phyloP scores from a whole-genome alignment of 2,329 filamentous ascomycete species.

The Pleoardoris graminearum region DNA sequence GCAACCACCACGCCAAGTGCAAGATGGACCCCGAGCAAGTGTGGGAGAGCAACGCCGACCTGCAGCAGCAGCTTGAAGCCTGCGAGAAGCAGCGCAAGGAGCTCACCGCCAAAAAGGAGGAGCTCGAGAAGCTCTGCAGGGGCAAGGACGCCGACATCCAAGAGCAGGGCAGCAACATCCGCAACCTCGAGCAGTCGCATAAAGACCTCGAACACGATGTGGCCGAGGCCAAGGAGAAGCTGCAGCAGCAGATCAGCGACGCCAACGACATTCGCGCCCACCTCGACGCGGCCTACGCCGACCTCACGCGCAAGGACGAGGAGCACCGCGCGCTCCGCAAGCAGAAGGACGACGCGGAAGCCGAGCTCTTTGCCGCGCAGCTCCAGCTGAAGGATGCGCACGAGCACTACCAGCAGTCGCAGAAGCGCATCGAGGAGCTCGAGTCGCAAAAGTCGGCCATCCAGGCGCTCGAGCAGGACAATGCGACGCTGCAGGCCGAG shows the following conservation, averaged over 20 bases:
- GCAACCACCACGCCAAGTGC: no score
- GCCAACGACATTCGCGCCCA: not conserved
- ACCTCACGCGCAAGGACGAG: not conserved
- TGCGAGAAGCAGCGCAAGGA: no score
- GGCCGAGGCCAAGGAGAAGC: not conserved
- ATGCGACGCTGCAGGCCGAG: not conserved
- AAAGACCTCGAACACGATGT: no score
- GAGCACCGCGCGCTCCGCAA: not conserved
- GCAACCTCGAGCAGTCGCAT: no score
- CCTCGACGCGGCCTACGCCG: slow-evolving; percentile 1
- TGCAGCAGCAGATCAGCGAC: not conserved
- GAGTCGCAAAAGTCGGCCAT: not conserved
- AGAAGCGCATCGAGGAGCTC: not conserved
- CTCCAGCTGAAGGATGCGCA: not conserved
- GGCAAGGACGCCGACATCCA: no score
- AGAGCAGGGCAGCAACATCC: no score
- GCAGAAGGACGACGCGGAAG: not conserved
- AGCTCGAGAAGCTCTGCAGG: no score
- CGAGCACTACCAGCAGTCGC: not conserved
- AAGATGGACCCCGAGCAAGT: no score
- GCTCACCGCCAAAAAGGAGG: no score
- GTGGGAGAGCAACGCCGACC: no score
- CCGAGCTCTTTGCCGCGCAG: not conserved
- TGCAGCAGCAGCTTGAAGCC: no score
- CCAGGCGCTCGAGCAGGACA: not conserved